Evolutionary conservation across 371 early-diverging fungal genomes (phyloP), one percentile per base, ranked within the genome.

Genomic region (Syncephalis fuscata): DNA sequence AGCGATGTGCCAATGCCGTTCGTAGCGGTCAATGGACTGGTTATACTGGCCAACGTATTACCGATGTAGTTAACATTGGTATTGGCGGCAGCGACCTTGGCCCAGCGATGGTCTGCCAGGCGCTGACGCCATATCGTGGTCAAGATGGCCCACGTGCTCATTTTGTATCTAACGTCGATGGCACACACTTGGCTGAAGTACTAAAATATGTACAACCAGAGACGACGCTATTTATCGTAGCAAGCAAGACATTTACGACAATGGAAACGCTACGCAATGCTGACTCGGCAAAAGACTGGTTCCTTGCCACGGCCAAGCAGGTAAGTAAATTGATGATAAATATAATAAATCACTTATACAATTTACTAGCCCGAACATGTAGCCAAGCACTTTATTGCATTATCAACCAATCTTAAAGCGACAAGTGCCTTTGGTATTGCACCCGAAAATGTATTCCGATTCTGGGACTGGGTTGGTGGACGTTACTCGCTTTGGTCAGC

Each of bases 401-500:
- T 99, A 22, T 94, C 93, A 10, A 93, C 99, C 59, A 97, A 97
- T 80, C 79, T 76, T n/a, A 68, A 80, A 51, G 85, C 75, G 32
- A 94, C 90, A 22, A 74, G 80, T 51, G 82, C 72, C 21, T 96
- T 96, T 59, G 96, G 97, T 49, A 97, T 99, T 53, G 79, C 76
- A 59, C 62, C 77, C 32, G 71, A 77, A 57, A 95, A 94, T 72
- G 92, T 97, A 88, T 96, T 99, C 79, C 83, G 85, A 64, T 98
- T 99, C 81, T 98, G 98, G 98, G 99, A 99, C 68, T 99, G 92
- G 92, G 98, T 99, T 48, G 98, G 99, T 59, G 99, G 99, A 39
- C 85, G 99, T 50, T 99, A 97, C 76, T 96, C 96, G 44, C 79
- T 98, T 38, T 99, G 99, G 99, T 51, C 44, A n/a, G 94, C 98